Evolutionary conservation across 2,329 filamentous ascomycete genomes (phyloP), one percentile per base, ranked within the genome.

Genomic region (Fonsecaea monophora): DNA sequence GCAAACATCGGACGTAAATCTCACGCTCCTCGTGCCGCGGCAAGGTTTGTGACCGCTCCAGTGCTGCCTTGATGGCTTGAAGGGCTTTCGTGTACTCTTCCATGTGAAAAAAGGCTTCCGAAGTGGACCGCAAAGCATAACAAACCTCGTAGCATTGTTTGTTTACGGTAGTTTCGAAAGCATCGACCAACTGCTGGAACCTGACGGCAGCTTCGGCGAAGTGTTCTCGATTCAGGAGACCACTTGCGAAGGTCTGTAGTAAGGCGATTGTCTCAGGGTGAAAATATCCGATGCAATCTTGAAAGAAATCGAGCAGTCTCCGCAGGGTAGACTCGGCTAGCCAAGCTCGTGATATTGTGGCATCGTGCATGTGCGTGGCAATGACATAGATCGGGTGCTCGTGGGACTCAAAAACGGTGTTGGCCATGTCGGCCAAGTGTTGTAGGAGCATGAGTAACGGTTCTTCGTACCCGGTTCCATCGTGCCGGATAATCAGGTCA

Each of bases 231-330:
- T 73, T 73, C 61, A 73, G 57, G 3, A 73, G 64, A 30, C 67
- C 63, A 6, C 69, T 72, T 7, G 70, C 71, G 62, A 73, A 73
- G 5, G 70, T 73, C 65, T 73, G 71, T 15, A 73, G 56, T 15
- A 73, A 58, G 13, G 71, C 71, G 37, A 72, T 71, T 2, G 71
- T 73, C 60, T 73, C 71, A 4, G 67, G 59, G 37, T 73, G 70
- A 42, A 73, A 73, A 40, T 73, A 73, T 6, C 71, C 71, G 42
- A 73, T 73, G 48, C 70, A 69, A 53, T 73, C 71, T 61, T 72
- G 69, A 54, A 73, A 73, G 55, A 73, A 73, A 64, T 71, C 71
- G 12, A 73, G 66, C 53, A 73, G 58, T 50, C 67, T 64, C 34
- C 71, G 69, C 34, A 72, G 48, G 1, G 68, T 68, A 4, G 69